Percentiles rank a stretch among this genome's conserved stretches.
These are phyloP conservation scores for Cyberlindnera veronae DNA, from an alignment of 805 yeast species.

Conservation along the genomic window DNA sequence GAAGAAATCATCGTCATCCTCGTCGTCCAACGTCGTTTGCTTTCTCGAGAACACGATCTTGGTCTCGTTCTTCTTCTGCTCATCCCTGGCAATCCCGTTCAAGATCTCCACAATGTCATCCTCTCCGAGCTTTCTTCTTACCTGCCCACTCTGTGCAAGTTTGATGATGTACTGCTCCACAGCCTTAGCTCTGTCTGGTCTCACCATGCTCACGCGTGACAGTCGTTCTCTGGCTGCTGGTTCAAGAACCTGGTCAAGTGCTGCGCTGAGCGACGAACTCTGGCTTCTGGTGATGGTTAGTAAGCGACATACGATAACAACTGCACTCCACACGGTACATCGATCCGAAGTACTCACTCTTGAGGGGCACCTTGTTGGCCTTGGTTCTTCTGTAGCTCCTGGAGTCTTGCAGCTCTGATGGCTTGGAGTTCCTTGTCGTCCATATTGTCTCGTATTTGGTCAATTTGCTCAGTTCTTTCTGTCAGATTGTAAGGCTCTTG, in stretches of 20 bases:
- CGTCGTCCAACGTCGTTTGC: constrained; percentile 21
- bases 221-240: constrained; percentile 85
- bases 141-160: constrained; percentile 72
- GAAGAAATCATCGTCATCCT: constrained; percentile 40
- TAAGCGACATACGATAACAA: not conserved
- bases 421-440: constrained; percentile 87
- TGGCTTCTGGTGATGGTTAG: constrained; percentile 1
- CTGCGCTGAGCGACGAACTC: constrained; percentile 16
- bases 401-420: constrained; percentile 87
- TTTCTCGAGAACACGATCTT: constrained; percentile 47
- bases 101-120: constrained; percentile 77
- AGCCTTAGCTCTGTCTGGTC: constrained; percentile 86
- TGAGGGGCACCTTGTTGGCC: constrained; percentile 30
- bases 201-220: constrained; percentile 80
- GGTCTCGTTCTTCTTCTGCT: constrained; percentile 56
- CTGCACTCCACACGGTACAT: too few relatives aligned
- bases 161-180: constrained; percentile 78
- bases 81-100: constrained; percentile 77
- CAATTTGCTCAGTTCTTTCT: not conserved
- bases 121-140: constrained; percentile 72
- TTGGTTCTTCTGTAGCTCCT: constrained; percentile 66
- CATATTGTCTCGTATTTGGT: constrained; percentile 40
- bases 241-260: constrained; percentile 67
- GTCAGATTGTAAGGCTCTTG: too few relatives aligned
- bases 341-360: constrained; percentile 18